Percentiles rank a stretch among this genome's conserved stretches.
Conservation (phyloP, 495 filamentous ascomycete genomes). For the Parachaetomium inaequale region DNA sequence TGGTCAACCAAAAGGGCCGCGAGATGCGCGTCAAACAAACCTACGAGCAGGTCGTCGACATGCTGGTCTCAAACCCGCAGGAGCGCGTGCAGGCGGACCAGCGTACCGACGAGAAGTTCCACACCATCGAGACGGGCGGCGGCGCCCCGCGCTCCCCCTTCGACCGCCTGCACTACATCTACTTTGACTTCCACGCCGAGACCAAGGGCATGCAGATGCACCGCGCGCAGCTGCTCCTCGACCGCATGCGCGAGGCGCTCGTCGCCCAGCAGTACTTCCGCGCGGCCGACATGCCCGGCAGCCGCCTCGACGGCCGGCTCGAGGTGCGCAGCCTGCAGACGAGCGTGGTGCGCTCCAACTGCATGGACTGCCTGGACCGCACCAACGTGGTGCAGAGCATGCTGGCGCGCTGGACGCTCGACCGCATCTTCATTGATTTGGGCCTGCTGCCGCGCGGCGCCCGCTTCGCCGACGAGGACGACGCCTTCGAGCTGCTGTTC, state of each 20-base stretch:
- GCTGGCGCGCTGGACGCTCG: conserved; percentile 83
- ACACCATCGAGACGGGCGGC: conserved; percentile 62
- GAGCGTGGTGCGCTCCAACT: conserved; percentile 91
- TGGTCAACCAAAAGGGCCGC: conserved; percentile 91
- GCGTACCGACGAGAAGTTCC: conserved; percentile 73
- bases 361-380: conserved; percentile 98
- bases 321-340: conserved; percentile 77
- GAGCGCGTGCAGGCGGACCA: conserved; percentile 57
- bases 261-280: conserved; percentile 84
- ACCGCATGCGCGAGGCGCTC: conserved; percentile 70
- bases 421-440: conserved; percentile 77
- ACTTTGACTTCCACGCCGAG: conserved; percentile 98
- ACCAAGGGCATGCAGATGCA: conserved; percentile 94
- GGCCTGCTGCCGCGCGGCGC: conserved; percentile 70
- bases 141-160: conserved; percentile 51
- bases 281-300: conserved; percentile 75
- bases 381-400: conserved; percentile 98
- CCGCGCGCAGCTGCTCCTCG: conserved; percentile 78
- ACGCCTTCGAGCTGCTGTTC: conserved; percentile 79
- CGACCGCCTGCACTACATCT: conserved; percentile 87
- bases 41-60: conserved; percentile 81
- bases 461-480: conserved; percentile 63
- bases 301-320: conserved; percentile 58
- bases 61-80: conserved; percentile 63
- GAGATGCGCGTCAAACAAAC: conserved; percentile 84